Conservation (phyloP, 371 early-diverging fungal species). For the Mycotypha africana region DNA sequence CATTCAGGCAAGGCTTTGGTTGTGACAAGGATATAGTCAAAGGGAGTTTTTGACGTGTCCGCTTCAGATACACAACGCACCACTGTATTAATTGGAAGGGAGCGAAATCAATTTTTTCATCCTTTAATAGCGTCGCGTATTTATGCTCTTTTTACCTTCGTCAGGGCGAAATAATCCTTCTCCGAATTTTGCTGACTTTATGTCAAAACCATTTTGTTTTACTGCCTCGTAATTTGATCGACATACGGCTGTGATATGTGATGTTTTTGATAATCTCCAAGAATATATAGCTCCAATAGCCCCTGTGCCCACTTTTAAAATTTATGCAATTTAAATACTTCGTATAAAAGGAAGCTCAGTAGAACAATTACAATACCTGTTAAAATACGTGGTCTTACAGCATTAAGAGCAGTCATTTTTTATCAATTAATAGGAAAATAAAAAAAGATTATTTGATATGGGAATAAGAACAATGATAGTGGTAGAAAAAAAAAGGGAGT, state of each 20-base stretch:
- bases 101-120: too few species aligned
- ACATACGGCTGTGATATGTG: slow-evolving; percentile 70
- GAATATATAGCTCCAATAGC: slow-evolving; percentile 76
- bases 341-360: too few species aligned
- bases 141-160: slow-evolving; percentile 28
- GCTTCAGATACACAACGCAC: slow-evolving; percentile 52
- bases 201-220: slow-evolving; percentile 55
- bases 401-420: too few species aligned
- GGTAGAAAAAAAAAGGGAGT: too few species aligned
- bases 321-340: too few species aligned
- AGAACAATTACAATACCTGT: too few species aligned
- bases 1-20: slow-evolving; percentile 72
- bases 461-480: too few species aligned
- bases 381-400: too few species aligned
- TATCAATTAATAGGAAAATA: too few species aligned
- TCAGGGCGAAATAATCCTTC: slow-evolving; percentile 57
- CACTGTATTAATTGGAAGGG: slow-evolving; percentile 28
- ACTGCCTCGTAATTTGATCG: slow-evolving; percentile 76
- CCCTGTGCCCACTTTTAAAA: slow-evolving; percentile 86
- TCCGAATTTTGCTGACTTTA: slow-evolving; percentile 63
- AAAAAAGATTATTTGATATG: too few species aligned
- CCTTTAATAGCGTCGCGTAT: too few species aligned
- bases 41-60: slow-evolving; percentile 15
- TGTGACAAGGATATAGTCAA: slow-evolving; percentile 69
- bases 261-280: slow-evolving; percentile 61